Conservation (phyloP, 768 basidiomycete species). For the Boletus sp. region DNA sequence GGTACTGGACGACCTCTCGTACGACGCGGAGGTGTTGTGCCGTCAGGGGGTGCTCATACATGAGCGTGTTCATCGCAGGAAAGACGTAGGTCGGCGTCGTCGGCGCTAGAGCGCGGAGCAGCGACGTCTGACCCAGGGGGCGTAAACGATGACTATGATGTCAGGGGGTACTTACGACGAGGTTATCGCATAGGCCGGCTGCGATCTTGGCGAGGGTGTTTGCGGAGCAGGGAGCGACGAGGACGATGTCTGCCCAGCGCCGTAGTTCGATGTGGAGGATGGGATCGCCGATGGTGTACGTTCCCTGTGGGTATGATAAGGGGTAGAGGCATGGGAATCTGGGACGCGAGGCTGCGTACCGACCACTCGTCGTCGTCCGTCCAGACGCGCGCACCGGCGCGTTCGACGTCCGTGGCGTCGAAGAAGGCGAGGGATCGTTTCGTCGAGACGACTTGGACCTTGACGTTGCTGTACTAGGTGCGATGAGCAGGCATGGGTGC, state of each 20-base stretch:
- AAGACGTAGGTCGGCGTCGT: slow-evolving; percentile 87
- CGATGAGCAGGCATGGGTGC: background rate
- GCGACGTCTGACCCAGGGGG: slow-evolving; percentile 55
- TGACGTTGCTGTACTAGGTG: slow-evolving; percentile 66
- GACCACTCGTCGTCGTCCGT: slow-evolving; percentile 91
- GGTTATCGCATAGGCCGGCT: slow-evolving; percentile 85
- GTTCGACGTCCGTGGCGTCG: slow-evolving; percentile 48
- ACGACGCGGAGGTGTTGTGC: slow-evolving; percentile 77
- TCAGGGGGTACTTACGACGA: slow-evolving; percentile 59
- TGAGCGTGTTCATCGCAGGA: slow-evolving; percentile 98
- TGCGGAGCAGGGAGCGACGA: slow-evolving; percentile 95
- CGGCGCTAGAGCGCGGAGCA: slow-evolving; percentile 82
- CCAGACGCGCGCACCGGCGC: slow-evolving; percentile 70
- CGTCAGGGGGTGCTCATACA: slow-evolving; percentile 95
- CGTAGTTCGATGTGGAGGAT: slow-evolving; percentile 95
- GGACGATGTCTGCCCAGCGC: slow-evolving; percentile 92
- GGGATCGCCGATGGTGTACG: slow-evolving; percentile 80
- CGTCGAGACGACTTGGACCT: slow-evolving; percentile 82
- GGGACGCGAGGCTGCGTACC: slow-evolving; percentile 47
- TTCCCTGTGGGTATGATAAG: slow-evolving; percentile 43
- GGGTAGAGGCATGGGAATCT: too few relatives aligned
- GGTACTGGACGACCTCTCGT: slow-evolving; percentile 73
- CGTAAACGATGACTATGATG: background rate
- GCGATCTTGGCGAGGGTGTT: slow-evolving; percentile 95
- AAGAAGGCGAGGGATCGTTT: slow-evolving; percentile 79